Evolutionary conservation across 495 filamentous ascomycete species (phyloP), one percentile per base, ranked within the genome.

Genomic region (Penicillium goetzii): DNA sequence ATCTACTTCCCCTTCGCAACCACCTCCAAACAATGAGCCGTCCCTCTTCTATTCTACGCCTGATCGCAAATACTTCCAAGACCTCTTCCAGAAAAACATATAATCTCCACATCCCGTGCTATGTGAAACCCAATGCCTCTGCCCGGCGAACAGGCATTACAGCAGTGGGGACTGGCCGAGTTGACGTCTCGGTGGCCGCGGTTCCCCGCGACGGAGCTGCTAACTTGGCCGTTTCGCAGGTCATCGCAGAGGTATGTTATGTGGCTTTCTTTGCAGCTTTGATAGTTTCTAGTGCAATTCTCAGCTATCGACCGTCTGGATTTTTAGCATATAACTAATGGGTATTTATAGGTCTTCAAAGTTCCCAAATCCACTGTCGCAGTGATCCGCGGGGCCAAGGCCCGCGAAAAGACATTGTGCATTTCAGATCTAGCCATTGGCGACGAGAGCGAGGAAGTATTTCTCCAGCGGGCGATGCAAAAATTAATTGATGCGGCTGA

Each of bases 171-270:
- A 74, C 82, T 1, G 80, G 86, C 8, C 73, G 74, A 12, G 79
- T 91, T 58, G 84, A 88, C 53, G 68, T 92, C 1, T 87, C 84
- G 30, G 87, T 90, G 0, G 70, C 88, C 3, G 88, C 86, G 0
- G 86, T 81, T 51, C 83, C 88, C 11, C 78, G 83, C 38, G 85
- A 90, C 25, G 88, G 88, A 2, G 86, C 88, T 70, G 85, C 88
- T 4, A 92, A 92, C 65, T 79, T 81, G 58, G 87, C 88, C 15
- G 86, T 90, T 9, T 78, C 86, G 61, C 80, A 85, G 57, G 73
- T 90, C 7, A 74, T 92, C 41, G 88, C 88, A 59, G 78, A 87
- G 78, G 88, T 90, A 69, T 58, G 75, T 57, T 25, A 50, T 11
- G 6, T 28, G 12, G 33, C 26, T 12, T 50, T 41, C n/a, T 15